Evolutionary conservation across 2,329 filamentous ascomycete genomes (phyloP).

Genomic region (Ceratocystis variospora): DNA sequence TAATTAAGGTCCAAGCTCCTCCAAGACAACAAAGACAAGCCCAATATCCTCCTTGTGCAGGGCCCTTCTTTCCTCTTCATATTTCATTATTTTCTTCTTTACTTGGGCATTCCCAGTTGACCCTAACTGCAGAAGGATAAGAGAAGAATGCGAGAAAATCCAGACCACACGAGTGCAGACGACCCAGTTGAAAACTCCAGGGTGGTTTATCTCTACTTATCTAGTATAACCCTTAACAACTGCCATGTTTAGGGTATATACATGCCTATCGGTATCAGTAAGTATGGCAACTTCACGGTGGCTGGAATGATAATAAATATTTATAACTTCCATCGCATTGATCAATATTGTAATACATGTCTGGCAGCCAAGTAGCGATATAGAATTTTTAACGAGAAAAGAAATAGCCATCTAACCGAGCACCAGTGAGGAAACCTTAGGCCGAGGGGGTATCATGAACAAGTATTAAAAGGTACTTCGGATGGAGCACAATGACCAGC

Average conservation of each 20-base stretch:
- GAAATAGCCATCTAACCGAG: neutral
- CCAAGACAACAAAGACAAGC: neutral
- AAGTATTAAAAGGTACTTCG: constrained; percentile 65
- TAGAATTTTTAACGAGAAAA: no score
- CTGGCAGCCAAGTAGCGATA: no score
- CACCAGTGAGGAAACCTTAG: constrained; percentile 25
- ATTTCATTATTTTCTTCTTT: neutral
- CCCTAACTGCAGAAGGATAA: neutral
- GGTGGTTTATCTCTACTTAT: neutral
- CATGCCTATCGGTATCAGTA: no score
- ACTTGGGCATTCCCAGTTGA: neutral
- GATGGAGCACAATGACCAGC: constrained; percentile 67
- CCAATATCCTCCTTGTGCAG: neutral
- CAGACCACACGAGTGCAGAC: neutral
- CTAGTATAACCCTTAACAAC: no score
- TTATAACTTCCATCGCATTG: no score
- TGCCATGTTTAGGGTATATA: no score
- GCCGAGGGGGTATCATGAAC: constrained; percentile 68
- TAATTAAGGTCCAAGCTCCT: constrained; percentile 2
- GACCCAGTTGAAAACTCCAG: neutral
- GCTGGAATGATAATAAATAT: no score
- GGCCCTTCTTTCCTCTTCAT: neutral
- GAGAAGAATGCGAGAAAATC: neutral
- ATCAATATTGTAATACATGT: no score
- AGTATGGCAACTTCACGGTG: no score